Conservation (phyloP, 495 filamentous ascomycete species). For the Penicillium bovifimosum region DNA sequence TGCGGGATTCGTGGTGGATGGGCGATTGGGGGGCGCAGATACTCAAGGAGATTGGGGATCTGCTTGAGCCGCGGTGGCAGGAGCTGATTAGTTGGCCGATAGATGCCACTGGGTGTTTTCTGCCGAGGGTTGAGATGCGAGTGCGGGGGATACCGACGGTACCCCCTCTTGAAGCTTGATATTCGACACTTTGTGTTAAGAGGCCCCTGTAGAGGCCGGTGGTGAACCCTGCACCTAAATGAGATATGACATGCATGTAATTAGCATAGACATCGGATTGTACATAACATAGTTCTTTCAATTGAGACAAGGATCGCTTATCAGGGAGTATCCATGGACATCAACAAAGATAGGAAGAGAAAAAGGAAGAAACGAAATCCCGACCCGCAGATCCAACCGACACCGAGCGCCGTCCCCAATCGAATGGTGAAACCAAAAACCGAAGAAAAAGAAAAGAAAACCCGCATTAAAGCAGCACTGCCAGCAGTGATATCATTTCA, state of each 20-base stretch:
- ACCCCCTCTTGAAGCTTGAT: not conserved
- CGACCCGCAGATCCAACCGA: conserved; percentile 1
- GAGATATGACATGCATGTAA: conserved; percentile 18
- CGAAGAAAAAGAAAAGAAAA: conserved; percentile 6
- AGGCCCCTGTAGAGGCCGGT: too few species aligned
- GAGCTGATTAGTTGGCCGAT: conserved; percentile 35
- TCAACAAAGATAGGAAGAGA: not conserved
- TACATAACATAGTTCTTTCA: conserved; percentile 3
- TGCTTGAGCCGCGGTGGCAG: conserved; percentile 29
- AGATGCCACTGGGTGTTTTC: conserved; percentile 36
- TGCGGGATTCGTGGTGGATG: conserved; percentile 51
- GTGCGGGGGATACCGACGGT: not conserved
- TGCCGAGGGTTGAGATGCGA: conserved; percentile 8
- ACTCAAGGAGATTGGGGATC: conserved; percentile 28
- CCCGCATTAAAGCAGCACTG: conserved; percentile 15
- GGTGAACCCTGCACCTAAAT: conserved; percentile 16
- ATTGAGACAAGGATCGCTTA: not conserved
- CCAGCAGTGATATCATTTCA: conserved; percentile 18
- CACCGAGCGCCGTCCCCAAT: conserved; percentile 12
- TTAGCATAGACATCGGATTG: conserved; percentile 17
- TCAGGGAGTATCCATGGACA: not conserved
- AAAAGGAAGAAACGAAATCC: not conserved
- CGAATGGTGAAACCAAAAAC: conserved; percentile 6
- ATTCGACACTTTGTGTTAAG: not conserved
- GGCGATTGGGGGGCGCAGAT: conserved; percentile 37